Conservation (phyloP, 768 basidiomycete genomes). For the Hirschioporus abietinus region DNA sequence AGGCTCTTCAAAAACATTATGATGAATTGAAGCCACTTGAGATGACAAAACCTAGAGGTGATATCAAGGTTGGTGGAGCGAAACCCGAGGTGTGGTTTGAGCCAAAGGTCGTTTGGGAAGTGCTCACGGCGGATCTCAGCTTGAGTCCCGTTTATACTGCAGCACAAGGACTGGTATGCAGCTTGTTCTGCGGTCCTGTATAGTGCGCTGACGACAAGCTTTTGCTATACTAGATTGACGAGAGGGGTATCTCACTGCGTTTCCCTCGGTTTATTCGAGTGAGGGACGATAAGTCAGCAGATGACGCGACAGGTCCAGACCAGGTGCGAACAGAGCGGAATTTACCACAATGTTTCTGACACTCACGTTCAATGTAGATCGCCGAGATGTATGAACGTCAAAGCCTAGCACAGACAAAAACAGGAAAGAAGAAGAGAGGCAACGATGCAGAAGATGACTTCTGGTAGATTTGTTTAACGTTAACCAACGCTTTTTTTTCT, state of each 20-base stretch:
- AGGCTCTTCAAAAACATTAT: conserved; percentile 74
- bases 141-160: conserved; percentile 96
- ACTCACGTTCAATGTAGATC: conserved; percentile 42
- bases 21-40: conserved; percentile 79
- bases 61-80: conserved; percentile 85
- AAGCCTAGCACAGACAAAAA: conserved; percentile 70
- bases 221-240: conserved; percentile 53
- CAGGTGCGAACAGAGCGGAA: conserved; percentile 48
- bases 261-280: conserved; percentile 93
- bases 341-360: background rate
- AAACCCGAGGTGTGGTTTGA: conserved; percentile 99
- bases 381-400: conserved; percentile 94
- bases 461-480: conserved; percentile 41
- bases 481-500: background rate
- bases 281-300: conserved; percentile 89
- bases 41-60: conserved; percentile 61
- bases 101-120: conserved; percentile 97
- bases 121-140: conserved; percentile 93
- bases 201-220: background rate
- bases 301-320: conserved; percentile 90
- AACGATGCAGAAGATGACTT: conserved; percentile 70
- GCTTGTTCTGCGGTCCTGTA: background rate
- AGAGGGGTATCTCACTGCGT: conserved; percentile 89
- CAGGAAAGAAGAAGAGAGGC: conserved; percentile 61
- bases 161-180: conserved; percentile 78